These are phyloP conservation scores for Leishmania lainsoni DNA, from an alignment of 208 protist genomes.

Conservation along the genomic window DNA sequence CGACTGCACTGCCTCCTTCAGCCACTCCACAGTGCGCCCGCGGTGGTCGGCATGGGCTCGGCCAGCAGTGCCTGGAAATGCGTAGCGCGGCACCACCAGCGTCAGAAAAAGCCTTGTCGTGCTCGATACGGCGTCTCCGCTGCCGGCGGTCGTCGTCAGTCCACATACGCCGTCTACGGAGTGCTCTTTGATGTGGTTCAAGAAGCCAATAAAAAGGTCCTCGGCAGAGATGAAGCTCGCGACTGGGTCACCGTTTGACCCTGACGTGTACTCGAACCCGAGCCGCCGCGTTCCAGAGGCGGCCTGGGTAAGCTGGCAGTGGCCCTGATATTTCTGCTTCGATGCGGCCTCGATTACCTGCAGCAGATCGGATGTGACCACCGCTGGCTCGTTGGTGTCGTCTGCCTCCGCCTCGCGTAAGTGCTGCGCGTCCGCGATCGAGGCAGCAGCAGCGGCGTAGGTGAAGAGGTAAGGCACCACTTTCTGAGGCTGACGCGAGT, in stretches of 20 bases:
- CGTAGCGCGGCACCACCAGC: constrained; percentile 76
- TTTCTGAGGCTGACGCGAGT: constrained; percentile 65
- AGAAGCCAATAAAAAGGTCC: constrained; percentile 77
- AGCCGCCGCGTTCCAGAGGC: constrained; percentile 27
- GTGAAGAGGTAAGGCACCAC: constrained; percentile 84
- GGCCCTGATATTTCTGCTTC: constrained; percentile 51
- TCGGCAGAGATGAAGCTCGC: constrained; percentile 62
- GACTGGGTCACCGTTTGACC: constrained; percentile 32
- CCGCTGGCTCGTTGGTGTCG: constrained; percentile 8
- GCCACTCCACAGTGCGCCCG: constrained; percentile 49
- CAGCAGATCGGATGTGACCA: constrained; percentile 35
- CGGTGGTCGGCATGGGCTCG: constrained; percentile 5
- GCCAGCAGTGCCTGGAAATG: constrained; percentile 47
- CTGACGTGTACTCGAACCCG: constrained; percentile 57
- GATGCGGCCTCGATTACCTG: constrained; percentile 50
- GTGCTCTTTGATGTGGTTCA: constrained; percentile 86
- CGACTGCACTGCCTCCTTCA: constrained; percentile 62
- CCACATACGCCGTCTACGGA: constrained; percentile 78
- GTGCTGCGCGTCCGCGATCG: constrained; percentile 32
- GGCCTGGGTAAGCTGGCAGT: constrained; percentile 50
- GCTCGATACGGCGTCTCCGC: constrained; percentile 3
- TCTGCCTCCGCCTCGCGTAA: not conserved
- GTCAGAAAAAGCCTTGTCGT: constrained; percentile 58
- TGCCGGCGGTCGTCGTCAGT: constrained; percentile 28
- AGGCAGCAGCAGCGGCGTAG: constrained; percentile 64